Conservation (phyloP, 2,329 filamentous ascomycete species). For the Peltaster fructicola region DNA sequence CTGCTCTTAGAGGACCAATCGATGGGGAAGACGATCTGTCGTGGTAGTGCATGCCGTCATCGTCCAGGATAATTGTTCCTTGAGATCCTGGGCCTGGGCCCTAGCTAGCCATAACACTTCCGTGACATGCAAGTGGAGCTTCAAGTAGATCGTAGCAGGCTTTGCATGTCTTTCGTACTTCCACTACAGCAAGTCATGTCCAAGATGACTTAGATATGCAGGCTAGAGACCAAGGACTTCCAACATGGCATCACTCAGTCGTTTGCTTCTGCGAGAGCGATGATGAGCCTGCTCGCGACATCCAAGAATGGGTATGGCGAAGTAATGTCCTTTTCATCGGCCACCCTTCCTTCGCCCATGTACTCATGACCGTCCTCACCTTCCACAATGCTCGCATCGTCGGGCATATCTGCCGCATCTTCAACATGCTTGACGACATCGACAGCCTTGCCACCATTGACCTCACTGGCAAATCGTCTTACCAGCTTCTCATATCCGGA, state of each 20-base stretch:
- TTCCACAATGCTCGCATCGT: conserved; percentile 13
- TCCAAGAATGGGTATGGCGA: conserved; percentile 93
- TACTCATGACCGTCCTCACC: conserved; percentile 23
- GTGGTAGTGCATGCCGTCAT: too few relatives aligned
- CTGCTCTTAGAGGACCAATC: too few relatives aligned
- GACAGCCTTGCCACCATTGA: conserved; percentile 10
- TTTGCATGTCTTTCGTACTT: too few relatives aligned
- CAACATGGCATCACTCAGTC: conserved; percentile 28
- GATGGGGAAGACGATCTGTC: too few relatives aligned
- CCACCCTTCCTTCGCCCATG: conserved; percentile 30
- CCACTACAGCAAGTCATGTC: too few relatives aligned
- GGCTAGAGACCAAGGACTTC: too few relatives aligned
- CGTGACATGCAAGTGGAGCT: too few relatives aligned
- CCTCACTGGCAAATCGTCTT: conserved; percentile 21
- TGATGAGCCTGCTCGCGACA: conserved; percentile 78
- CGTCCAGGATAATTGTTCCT: too few relatives aligned
- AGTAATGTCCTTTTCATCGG: conserved; percentile 84
- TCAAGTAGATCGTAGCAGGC: too few relatives aligned
- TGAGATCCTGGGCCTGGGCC: too few relatives aligned
- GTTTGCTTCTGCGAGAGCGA: conserved; percentile 66
- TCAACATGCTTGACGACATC: conserved; percentile 1
- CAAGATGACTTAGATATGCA: too few relatives aligned
- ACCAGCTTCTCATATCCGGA: conserved; percentile 88
- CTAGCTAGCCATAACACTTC: too few relatives aligned
- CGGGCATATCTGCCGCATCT: conserved; percentile 7